Evolutionary conservation across 2,329 filamentous ascomycete species (phyloP).

Genomic region (Rutstroemia sp.): DNA sequence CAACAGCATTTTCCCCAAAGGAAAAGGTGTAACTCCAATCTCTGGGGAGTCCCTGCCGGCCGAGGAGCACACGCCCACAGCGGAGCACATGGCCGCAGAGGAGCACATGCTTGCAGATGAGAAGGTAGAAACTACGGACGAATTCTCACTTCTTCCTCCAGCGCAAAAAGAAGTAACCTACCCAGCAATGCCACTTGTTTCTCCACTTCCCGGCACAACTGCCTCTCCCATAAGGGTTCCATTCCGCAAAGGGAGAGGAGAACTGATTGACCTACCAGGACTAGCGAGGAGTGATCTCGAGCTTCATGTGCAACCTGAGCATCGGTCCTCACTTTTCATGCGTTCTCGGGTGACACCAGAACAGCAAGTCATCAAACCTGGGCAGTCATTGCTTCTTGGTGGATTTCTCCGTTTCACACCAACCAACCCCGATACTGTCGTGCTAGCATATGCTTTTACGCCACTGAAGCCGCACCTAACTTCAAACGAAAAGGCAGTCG

Average conservation of each 20-base stretch:
- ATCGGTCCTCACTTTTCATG: slow-evolving; percentile 70
- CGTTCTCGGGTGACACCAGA: slow-evolving; percentile 64
- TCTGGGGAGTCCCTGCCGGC: neutral
- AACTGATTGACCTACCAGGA: slow-evolving; percentile 88
- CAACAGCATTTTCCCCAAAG: slow-evolving; percentile 80
- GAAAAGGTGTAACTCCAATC: slow-evolving; percentile 29
- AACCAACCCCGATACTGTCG: slow-evolving; percentile 50
- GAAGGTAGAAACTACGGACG: neutral
- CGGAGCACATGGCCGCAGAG: no score
- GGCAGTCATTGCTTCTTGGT: slow-evolving; percentile 75
- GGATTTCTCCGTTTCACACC: slow-evolving; percentile 86
- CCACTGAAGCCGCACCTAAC: slow-evolving; percentile 67
- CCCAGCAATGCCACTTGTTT: slow-evolving; percentile 80
- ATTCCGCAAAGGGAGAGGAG: slow-evolving; percentile 78
- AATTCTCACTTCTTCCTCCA: slow-evolving; percentile 62
- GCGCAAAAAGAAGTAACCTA: slow-evolving; percentile 65
- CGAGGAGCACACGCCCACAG: neutral
- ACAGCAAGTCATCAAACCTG: slow-evolving; percentile 64
- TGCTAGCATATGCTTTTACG: slow-evolving; percentile 83
- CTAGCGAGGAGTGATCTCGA: slow-evolving; percentile 69
- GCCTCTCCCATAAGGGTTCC: slow-evolving; percentile 90
- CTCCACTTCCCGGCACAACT: slow-evolving; percentile 83
- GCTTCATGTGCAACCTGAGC: slow-evolving; percentile 57
- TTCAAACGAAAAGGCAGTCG: slow-evolving; percentile 69
- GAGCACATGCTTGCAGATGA: neutral